phyloP scores from a whole-genome alignment of 1,284 basidiomycete genomes.

The Rhodotorula sp. region DNA sequence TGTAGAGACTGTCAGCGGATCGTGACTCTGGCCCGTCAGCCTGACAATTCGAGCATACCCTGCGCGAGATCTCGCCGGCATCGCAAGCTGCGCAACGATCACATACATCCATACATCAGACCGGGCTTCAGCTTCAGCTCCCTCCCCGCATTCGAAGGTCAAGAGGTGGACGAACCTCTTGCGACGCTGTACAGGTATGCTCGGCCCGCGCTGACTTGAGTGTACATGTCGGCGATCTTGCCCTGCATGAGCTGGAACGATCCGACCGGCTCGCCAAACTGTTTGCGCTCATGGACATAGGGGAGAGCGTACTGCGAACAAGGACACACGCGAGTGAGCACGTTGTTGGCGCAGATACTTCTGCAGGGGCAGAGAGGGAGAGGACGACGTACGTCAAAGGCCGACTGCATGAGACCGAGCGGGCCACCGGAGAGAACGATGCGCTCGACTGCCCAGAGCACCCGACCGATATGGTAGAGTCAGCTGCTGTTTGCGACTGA shows the following conservation, averaged over 20 bases:
- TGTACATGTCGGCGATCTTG: slow-evolving; percentile 83
- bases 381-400: slow-evolving; percentile 57
- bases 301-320: slow-evolving; percentile 69
- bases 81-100: slow-evolving; percentile 65
- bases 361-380: no score
- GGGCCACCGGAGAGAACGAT: slow-evolving; percentile 87
- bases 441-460: slow-evolving; percentile 61
- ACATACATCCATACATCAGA: no score
- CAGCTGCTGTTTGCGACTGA: neutral
- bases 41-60: slow-evolving; percentile 58
- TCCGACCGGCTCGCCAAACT: slow-evolving; percentile 83
- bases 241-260: slow-evolving; percentile 96
- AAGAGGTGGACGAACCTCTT: slow-evolving; percentile 46
- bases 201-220: slow-evolving; percentile 81
- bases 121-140: neutral
- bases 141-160: no score
- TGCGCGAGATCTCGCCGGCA: slow-evolving; percentile 71
- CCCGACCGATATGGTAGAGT: neutral
- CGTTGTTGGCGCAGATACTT: no score
- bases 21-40: neutral
- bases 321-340: no score
- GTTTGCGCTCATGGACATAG: slow-evolving; percentile 86
- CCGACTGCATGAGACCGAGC: slow-evolving; percentile 82
- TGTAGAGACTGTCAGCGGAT: neutral
- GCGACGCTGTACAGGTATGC: slow-evolving; percentile 93